Conservation (phyloP, 2,329 filamentous ascomycete genomes). For the Diaporthe sp. region DNA sequence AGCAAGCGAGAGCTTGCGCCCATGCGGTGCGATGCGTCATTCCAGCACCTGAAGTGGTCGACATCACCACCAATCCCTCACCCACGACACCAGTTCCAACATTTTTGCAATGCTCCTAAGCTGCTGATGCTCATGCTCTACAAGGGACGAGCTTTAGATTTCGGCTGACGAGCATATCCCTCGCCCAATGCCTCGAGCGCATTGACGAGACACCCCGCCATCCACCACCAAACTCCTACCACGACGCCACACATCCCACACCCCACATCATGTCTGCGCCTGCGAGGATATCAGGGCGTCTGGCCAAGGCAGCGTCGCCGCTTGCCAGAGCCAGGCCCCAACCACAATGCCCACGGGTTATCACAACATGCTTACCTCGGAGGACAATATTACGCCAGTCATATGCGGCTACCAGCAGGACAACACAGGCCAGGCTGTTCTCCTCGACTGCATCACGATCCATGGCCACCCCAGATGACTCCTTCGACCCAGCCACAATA, state of each 20-base stretch:
- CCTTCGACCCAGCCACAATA: constrained; percentile 76
- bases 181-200: constrained; percentile 30
- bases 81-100: neutral
- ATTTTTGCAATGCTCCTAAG: neutral
- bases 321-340: constrained; percentile 31
- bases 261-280: constrained; percentile 46
- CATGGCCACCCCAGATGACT: constrained; percentile 59
- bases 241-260: neutral
- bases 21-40: constrained; percentile 29
- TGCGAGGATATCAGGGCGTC: constrained; percentile 46
- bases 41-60: constrained; percentile 15
- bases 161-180: constrained; percentile 15
- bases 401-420: constrained; percentile 35
- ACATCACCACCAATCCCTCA: neutral
- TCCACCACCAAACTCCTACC: neutral
- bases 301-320: constrained; percentile 44
- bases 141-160: neutral
- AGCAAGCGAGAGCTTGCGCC: neutral
- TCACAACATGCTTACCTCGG: constrained; percentile 34
- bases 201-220: constrained; percentile 9
- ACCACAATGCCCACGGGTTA: neutral
- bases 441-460: constrained; percentile 47
- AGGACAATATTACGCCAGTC: constrained; percentile 31
- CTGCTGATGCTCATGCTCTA: constrained; percentile 27
- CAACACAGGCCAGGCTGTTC: constrained; percentile 43